Evolutionary conservation across 306 rosid genomes (phyloP), one percentile per base, ranked within the genome.

Genomic region (Hippophae tibetana): DNA sequence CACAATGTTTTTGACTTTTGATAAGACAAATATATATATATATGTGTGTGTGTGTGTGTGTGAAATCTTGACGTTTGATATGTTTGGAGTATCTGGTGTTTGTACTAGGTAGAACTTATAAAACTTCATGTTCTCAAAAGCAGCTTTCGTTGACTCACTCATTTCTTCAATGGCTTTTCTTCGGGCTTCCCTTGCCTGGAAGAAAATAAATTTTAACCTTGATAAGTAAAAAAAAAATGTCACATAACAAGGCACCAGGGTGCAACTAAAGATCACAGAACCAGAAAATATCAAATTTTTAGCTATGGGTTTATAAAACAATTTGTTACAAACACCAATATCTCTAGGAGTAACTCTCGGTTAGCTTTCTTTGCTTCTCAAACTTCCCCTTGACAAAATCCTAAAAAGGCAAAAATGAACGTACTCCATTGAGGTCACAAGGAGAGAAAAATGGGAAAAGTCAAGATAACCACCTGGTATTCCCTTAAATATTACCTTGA

Each of bases 141-240:
- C 96, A 25, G 79, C 67, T 70, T 77, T 89, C 10, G 83, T 66
- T 75, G 85, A 88, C 46, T 64, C 76, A 13, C 88, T 89, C 96
- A 89, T 85, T 68, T 85, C 94, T 71, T 76, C 83, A 63, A 77
- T 63, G 55, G 94, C 88, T 48, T 77, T 81, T 73, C 61, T 85
- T 49, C 90, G 82, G 31, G 90, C 88, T 72, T 85, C 90, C 78
- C 86, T 85, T 42, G 94, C 94, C 96, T 89, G 73, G 13, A 74
- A 61, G 9, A 59, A 49, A 54, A 13, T 43, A 58, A 58, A 62
- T 41, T 50, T 48, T 43, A 64, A 43, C 7, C 13, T 40, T 40
- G 18, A 58, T 13, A 42, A 23, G 5, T 23, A 43, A 54, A 26
- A 46, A 40, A 11, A 18, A n/a, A 18, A n/a, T n/a, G 18, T 18